Percentiles rank a stretch among this genome's conserved stretches.
These are phyloP conservation scores for Chlamydomonas eustigma DNA, from an alignment of 139 green algal genomes.

Conservation along the genomic window DNA sequence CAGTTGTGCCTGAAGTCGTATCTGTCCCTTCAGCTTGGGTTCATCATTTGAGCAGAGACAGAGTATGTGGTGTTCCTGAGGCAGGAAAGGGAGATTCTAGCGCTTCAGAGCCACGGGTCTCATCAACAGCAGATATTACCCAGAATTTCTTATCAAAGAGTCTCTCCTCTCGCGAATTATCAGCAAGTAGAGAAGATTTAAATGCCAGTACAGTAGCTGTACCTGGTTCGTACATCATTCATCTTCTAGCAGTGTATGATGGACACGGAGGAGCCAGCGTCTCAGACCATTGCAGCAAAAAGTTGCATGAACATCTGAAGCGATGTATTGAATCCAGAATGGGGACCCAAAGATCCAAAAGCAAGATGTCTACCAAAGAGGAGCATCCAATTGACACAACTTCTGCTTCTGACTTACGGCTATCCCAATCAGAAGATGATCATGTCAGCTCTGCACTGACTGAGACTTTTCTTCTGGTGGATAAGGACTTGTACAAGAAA, in stretches of 20 bases:
- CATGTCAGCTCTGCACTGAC: not conserved
- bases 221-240: not conserved
- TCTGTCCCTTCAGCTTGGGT: slow-evolving; percentile 21
- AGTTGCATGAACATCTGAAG: slow-evolving; percentile 27
- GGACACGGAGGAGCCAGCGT: slow-evolving; percentile 33
- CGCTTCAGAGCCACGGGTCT: not conserved
- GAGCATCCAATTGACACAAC: slow-evolving; percentile 3
- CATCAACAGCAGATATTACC: not conserved
- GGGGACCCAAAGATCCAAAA: not conserved
- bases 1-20: slow-evolving; percentile 27
- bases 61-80: not conserved
- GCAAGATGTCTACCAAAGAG: not conserved
- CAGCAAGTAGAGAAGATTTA: too few relatives aligned
- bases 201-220: too few relatives aligned
- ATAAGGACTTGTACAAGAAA: slow-evolving; percentile 18
- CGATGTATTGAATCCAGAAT: not conserved
- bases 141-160: too few relatives aligned
- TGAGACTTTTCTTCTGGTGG: not conserved
- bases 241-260: slow-evolving; percentile 40
- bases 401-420: not conserved
- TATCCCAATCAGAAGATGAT: not conserved
- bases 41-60: not conserved
- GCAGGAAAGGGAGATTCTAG: not conserved
- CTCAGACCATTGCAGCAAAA: slow-evolving; percentile 27
- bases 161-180: too few relatives aligned